phyloP scores from a whole-genome alignment of 345 rosid genomes.

The Abelmoschus esculentus region DNA sequence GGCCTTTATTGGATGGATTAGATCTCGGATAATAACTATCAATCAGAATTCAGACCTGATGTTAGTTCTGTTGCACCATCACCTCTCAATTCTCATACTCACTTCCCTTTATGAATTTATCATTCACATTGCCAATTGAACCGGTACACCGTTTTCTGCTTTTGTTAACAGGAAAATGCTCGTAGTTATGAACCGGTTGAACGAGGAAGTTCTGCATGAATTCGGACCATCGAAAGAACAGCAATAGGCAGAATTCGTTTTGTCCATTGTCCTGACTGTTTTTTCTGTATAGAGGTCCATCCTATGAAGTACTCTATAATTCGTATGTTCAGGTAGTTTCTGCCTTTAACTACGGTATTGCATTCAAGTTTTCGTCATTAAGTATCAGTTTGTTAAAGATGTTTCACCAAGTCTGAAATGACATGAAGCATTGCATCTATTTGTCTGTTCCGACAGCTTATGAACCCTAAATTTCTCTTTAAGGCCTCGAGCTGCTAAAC shows the following conservation, averaged over 20 bases:
- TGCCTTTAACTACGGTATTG: not conserved
- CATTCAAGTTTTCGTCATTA: not conserved
- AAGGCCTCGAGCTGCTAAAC: not conserved
- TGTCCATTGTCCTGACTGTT: not conserved
- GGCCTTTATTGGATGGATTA: too few species aligned
- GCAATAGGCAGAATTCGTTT: not conserved
- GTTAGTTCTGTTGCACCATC: too few species aligned
- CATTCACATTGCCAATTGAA: too few species aligned
- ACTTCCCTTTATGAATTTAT: too few species aligned
- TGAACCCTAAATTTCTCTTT: not conserved
- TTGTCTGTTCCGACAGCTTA: not conserved
- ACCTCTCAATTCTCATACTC: too few species aligned
- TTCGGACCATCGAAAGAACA: not conserved
- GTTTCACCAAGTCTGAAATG: not conserved
- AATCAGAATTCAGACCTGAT: too few species aligned
- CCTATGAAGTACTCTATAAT: not conserved
- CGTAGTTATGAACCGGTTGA: not conserved
- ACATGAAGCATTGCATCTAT: not conserved
- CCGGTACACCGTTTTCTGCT: not conserved
- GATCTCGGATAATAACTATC: too few species aligned
- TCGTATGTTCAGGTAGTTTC: not conserved
- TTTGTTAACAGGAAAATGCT: slow-evolving; percentile 1
- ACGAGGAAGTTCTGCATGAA: not conserved
- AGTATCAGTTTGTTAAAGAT: not conserved
- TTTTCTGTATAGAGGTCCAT: not conserved